Conservation (phyloP, 148 eudicot genomes). For the Fagopyrum esculentum region DNA sequence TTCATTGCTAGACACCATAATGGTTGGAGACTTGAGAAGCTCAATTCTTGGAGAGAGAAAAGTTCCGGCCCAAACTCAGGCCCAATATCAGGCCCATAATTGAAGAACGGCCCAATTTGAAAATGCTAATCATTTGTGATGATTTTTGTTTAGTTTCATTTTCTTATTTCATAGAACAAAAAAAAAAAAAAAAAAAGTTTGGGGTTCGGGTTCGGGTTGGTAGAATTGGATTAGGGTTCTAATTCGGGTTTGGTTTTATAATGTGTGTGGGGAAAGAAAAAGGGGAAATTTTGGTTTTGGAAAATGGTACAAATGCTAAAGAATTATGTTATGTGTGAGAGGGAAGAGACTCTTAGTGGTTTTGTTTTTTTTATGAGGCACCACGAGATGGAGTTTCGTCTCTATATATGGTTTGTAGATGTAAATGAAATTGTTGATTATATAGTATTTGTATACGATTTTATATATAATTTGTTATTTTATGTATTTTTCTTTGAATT, state of each 20-base stretch:
- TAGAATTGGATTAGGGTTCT: neutral
- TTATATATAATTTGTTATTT: neutral
- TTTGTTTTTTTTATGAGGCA: slow-evolving; percentile 8
- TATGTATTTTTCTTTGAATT: neutral
- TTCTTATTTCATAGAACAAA: neutral
- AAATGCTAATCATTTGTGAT: neutral
- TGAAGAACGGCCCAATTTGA: neutral
- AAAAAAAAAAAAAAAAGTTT: neutral
- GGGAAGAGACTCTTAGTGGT: neutral
- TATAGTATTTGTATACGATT: neutral
- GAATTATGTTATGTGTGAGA: neutral
- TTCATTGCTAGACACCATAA: slow-evolving; percentile 64
- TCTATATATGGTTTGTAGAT: slow-evolving; percentile 3
- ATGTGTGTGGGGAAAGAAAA: neutral
- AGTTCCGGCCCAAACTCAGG: slow-evolving; percentile 16
- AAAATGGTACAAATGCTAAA: neutral
- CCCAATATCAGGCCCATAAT: slow-evolving; percentile 13
- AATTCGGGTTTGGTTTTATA: neutral
- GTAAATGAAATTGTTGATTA: slow-evolving; percentile 4
- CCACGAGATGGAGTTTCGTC: slow-evolving; percentile 5
- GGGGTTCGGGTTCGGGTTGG: neutral
- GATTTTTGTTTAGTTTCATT: neutral
- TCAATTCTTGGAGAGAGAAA: slow-evolving; percentile 44
- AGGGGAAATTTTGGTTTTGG: neutral
- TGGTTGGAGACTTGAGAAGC: slow-evolving; percentile 72